Evolutionary conservation across 345 rosid genomes (phyloP), one percentile per base, ranked within the genome.

Genomic region (Syzygium jambos): DNA sequence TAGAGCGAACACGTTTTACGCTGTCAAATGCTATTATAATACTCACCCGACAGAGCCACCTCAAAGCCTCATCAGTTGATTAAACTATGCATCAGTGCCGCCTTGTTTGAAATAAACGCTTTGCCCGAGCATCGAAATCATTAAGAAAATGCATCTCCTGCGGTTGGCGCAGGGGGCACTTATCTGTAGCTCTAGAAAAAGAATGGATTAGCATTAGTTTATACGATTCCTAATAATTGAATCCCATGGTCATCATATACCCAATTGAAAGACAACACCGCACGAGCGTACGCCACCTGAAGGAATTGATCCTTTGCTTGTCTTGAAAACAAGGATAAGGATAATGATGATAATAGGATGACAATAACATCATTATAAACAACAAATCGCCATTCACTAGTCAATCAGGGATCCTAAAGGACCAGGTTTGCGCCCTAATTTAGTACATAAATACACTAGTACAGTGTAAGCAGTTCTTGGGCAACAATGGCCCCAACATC

Each of bases 261-360:
- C 88, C 85, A 56, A 87, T 86, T 49, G 84, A 86, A 87, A 86
- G 52, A 84, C 78, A 85, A 78, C 54, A 17, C 29, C 85, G 52
- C 92, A 86, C 91, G 89, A 86, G 89, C 53, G 92, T 15, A 7
- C 88, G 84, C 89, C 91, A 87, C 89, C 89, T 17, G 55, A 23
- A 86, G 86, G 88, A 90, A 91, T 89, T 92, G 88, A 93, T 87
- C 86, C 90, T 51, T 92, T 90, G 92, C 90, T 93, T 90, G 87
- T 86, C 86, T 29, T 85, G 30, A 87, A 80, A 91, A 82, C 86
- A 86, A 87, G 87, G 55, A 89, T 84, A 63, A 86, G 38, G 55
- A 63, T 78, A 54, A 85, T 87, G 88, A 78, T 30, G 53, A 87
- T 78, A 38, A 29, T 29, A 68, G 6, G 46, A 68, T 30, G 34